A percentile compares a stretch with the other conserved stretches of the same genome.
Conservation (phyloP, 805 yeast genomes). For the Yarrowia porcina region DNA sequence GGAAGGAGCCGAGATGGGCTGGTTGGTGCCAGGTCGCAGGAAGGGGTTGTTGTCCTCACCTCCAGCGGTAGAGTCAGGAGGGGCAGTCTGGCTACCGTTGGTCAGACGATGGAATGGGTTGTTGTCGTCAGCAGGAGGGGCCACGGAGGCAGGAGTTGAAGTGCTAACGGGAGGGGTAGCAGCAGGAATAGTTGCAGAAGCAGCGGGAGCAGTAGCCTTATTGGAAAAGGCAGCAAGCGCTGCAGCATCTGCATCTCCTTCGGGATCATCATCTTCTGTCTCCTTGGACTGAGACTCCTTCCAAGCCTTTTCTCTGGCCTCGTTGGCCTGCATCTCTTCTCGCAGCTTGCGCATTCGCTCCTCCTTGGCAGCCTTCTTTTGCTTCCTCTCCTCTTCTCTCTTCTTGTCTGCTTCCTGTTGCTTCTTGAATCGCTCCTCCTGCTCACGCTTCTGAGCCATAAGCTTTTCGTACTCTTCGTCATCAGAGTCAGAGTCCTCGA, state of each 20-base stretch:
- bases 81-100: conserved; percentile 12
- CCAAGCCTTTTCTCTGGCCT: conserved; percentile 34
- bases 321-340: conserved; percentile 33
- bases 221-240: conserved; percentile 6
- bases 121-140: conserved; percentile 27
- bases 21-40: conserved; percentile 25
- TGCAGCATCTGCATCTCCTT: neutral
- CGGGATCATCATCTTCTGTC: conserved; percentile 30
- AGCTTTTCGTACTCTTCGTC: conserved; percentile 41
- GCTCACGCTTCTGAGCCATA: conserved; percentile 30
- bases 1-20: conserved; percentile 28
- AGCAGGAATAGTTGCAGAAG: conserved; percentile 22
- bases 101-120: conserved; percentile 32
- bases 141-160: conserved; percentile 27
- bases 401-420: conserved; percentile 29
- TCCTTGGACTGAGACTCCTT: conserved; percentile 31
- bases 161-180: conserved; percentile 13
- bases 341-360: conserved; percentile 28
- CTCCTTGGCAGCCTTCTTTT: conserved; percentile 23
- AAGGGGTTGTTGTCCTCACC: conserved; percentile 14
- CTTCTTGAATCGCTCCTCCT: conserved; percentile 32
- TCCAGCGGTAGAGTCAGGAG: neutral
- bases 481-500: conserved; percentile 30
- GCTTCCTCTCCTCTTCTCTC: conserved; percentile 18
- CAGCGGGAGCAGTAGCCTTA: neutral